These are phyloP conservation scores for Russula olivacea DNA, from an alignment of 768 basidiomycete species.

Conservation along the genomic window DNA sequence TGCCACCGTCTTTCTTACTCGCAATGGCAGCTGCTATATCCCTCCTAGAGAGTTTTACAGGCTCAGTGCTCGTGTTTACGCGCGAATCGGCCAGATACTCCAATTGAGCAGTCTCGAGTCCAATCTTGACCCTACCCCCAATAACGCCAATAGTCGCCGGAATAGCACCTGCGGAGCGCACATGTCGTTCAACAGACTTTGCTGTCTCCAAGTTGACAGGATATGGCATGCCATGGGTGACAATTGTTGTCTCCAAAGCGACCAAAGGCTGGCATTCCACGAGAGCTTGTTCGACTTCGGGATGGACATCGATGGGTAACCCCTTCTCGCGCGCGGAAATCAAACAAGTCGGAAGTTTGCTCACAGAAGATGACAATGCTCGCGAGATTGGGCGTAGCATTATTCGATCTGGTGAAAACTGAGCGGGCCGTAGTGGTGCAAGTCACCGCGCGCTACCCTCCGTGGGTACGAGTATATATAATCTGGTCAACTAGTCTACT, in stretches of 20 bases:
- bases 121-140: constrained; percentile 80
- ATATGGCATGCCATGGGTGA: constrained; percentile 88
- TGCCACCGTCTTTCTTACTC: constrained; percentile 66
- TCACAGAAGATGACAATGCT: constrained; percentile 8
- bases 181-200: constrained; percentile 61
- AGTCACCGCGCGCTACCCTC: not conserved
- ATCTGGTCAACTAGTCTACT: constrained; percentile 38
- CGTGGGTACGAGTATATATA: not conserved
- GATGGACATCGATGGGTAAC: constrained; percentile 57
- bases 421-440: not conserved
- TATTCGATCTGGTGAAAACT: not conserved
- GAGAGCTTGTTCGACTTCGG: constrained; percentile 81
- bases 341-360: constrained; percentile 24
- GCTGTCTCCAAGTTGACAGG: constrained; percentile 73
- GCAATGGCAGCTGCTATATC: constrained; percentile 77
- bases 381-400: constrained; percentile 16
- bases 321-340: constrained; percentile 26
- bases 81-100: constrained; percentile 56
- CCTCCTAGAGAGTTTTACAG: constrained; percentile 68
- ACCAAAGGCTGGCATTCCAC: constrained; percentile 62
- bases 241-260: constrained; percentile 86
- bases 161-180: constrained; percentile 66
- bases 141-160: constrained; percentile 91
- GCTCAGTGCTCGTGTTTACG: constrained; percentile 31
- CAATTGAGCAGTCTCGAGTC: constrained; percentile 59